These are phyloP conservation scores for Candida adriatica DNA, from an alignment of 805 yeast species.

Conservation along the genomic window DNA sequence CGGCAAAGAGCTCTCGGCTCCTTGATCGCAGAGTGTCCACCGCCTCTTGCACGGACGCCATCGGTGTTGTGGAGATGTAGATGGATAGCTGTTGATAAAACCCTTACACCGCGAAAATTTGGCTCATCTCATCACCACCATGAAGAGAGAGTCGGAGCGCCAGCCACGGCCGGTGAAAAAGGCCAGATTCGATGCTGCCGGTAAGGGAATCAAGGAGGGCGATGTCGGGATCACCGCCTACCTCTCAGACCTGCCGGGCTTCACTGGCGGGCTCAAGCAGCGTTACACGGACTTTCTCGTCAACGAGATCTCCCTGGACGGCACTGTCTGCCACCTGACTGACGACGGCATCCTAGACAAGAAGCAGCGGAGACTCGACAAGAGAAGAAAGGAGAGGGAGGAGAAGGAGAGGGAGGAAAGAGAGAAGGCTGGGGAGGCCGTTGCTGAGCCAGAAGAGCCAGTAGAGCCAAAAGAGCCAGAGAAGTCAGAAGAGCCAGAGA, in stretches of 20 bases:
- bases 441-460: not conserved
- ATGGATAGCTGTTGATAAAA: no score
- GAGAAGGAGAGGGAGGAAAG: conserved; percentile 4
- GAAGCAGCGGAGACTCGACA: conserved; percentile 36
- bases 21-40: no score
- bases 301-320: conserved; percentile 70
- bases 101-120: no score
- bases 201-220: conserved; percentile 49
- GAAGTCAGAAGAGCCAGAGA: conserved; percentile 11
- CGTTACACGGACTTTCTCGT: conserved; percentile 92
- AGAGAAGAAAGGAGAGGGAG: conserved; percentile 28
- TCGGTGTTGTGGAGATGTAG: no score
- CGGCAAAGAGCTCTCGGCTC: no score
- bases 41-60: no score
- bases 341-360: conserved; percentile 63
- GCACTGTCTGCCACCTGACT: conserved; percentile 63
- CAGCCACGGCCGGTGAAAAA: conserved; percentile 16
- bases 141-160: conserved; percentile 21
- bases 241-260: conserved; percentile 54
- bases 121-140: conserved; percentile 8
- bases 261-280: conserved; percentile 76
- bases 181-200: conserved; percentile 10
- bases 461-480: conserved; percentile 11
- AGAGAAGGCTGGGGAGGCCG: not conserved
- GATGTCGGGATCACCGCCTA: conserved; percentile 87